phyloP scores from a whole-genome alignment of 768 basidiomycete genomes.

The Suillus subaureus region DNA sequence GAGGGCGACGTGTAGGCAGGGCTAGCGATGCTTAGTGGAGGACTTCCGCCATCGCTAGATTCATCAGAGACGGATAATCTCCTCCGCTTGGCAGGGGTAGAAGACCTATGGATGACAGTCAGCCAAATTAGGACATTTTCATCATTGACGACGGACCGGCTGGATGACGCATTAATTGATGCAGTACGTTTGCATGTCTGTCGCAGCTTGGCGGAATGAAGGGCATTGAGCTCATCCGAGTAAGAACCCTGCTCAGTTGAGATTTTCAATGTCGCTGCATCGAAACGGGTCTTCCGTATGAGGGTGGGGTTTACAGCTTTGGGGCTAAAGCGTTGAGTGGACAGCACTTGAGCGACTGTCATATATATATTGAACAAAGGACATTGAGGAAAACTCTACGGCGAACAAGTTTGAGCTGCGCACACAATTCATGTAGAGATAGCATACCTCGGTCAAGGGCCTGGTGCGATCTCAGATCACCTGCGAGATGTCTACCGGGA shows the following conservation, averaged over 20 bases:
- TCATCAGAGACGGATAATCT: conserved; percentile 42
- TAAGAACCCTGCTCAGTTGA: conserved; percentile 33
- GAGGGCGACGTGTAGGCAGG: conserved; percentile 43
- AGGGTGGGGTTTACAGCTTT: conserved; percentile 10
- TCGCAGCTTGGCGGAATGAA: conserved; percentile 43
- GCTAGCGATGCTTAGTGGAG: conserved; percentile 17
- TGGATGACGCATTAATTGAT: conserved; percentile 40
- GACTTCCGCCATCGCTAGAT: conserved; percentile 34
- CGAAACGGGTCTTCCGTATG: conserved; percentile 22
- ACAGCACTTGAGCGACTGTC: conserved; percentile 40
- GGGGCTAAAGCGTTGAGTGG: conserved; percentile 20
- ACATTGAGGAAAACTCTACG: conserved; percentile 38
- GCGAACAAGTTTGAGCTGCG: conserved; percentile 8
- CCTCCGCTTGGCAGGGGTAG: conserved; percentile 42
- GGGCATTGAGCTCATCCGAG: conserved; percentile 41
- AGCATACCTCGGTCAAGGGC: conserved; percentile 29
- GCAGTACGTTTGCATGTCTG: conserved; percentile 50
- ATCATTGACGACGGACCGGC: conserved; percentile 37
- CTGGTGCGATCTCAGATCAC: conserved; percentile 29
- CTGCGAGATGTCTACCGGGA: conserved; percentile 16
- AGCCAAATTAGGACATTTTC: background rate
- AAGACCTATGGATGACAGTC: conserved; percentile 28
- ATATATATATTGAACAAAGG: conserved; percentile 53
- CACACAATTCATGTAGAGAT: background rate
- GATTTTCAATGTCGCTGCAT: conserved; percentile 36